phyloP scores from a whole-genome alignment of 1,284 basidiomycete species.

The Erythrobasidium hasegawianum region DNA sequence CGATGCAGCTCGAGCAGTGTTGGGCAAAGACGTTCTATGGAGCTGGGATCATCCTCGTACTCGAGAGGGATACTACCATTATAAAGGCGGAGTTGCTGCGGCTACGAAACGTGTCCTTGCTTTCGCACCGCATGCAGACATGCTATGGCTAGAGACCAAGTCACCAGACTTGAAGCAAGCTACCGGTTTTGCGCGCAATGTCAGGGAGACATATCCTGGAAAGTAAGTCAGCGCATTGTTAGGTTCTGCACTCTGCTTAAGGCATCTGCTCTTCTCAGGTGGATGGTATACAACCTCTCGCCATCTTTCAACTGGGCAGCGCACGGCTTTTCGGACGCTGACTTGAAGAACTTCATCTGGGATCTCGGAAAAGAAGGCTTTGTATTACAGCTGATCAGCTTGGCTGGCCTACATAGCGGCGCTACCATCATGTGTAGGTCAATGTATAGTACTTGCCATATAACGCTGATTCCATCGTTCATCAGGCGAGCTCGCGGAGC shows the following conservation, averaged over 20 bases:
- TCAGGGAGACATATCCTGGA: constrained; percentile 66
- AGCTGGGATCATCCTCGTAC: constrained; percentile 83
- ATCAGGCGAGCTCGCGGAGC: constrained; percentile 44
- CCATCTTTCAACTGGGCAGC: constrained; percentile 90
- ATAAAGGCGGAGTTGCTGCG: constrained; percentile 68
- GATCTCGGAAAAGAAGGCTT: constrained; percentile 86
- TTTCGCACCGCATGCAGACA: constrained; percentile 76
- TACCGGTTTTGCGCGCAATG: constrained; percentile 68
- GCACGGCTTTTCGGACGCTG: constrained; percentile 67
- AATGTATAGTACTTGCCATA: constrained; percentile 46
- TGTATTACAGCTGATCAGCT: constrained; percentile 75
- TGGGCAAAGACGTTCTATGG: constrained; percentile 71
- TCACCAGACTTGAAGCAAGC: constrained; percentile 76
- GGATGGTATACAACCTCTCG: constrained; percentile 91
- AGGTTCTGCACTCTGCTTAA: too few species aligned
- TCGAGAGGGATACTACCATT: constrained; percentile 87
- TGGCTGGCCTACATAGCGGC: constrained; percentile 81
- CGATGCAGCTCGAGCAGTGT: constrained; percentile 65
- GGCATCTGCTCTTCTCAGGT: too few species aligned
- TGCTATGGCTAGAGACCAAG: constrained; percentile 88
- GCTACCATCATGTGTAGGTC: constrained; percentile 71
- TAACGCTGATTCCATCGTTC: constrained; percentile 39
- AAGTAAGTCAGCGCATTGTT: too few species aligned
- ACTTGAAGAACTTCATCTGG: constrained; percentile 83
- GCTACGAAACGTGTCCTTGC: constrained; percentile 76